phyloP scores from a whole-genome alignment of 2,329 filamentous ascomycete species.

The Huntiella omanensis region DNA sequence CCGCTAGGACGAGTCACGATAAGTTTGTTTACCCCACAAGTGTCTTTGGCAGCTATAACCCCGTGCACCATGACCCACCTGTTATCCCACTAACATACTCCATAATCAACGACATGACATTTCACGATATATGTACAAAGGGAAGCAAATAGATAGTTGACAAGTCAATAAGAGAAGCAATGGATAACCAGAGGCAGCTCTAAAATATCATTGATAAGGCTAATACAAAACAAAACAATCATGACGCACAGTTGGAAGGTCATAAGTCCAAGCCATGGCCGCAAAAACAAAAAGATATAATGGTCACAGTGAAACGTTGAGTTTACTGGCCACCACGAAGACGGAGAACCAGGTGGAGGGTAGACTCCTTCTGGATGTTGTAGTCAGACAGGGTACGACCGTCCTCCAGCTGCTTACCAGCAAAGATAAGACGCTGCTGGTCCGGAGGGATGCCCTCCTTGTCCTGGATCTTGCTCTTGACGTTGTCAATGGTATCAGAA shows the following conservation, averaged over 20 bases:
- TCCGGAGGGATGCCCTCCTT: slow-evolving; percentile 90
- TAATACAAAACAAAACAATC: not conserved
- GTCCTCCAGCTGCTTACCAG: slow-evolving; percentile 84
- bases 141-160: not conserved
- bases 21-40: not conserved
- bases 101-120: not conserved
- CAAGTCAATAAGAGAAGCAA: not conserved
- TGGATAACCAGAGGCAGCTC: not conserved
- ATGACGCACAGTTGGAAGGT: slow-evolving; percentile 1
- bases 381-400: slow-evolving; percentile 83
- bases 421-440: slow-evolving; percentile 85
- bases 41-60: not conserved
- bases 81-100: not conserved
- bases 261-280: slow-evolving; percentile 1
- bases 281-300: slow-evolving; percentile 3
- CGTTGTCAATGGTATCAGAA: slow-evolving; percentile 82
- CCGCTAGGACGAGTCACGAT: no score
- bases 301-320: not conserved
- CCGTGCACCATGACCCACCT: not conserved
- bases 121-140: not conserved
- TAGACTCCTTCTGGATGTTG: slow-evolving; percentile 64
- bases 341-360: slow-evolving; percentile 61
- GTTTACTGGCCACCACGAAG: slow-evolving; percentile 45
- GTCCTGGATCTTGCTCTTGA: slow-evolving; percentile 84
- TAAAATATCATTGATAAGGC: slow-evolving; percentile 8